Percentiles rank a stretch among this genome's conserved stretches.
Evolutionary conservation across 192 early-diverging fungal species (phyloP).

Genomic region (Piromyces finnis): DNA sequence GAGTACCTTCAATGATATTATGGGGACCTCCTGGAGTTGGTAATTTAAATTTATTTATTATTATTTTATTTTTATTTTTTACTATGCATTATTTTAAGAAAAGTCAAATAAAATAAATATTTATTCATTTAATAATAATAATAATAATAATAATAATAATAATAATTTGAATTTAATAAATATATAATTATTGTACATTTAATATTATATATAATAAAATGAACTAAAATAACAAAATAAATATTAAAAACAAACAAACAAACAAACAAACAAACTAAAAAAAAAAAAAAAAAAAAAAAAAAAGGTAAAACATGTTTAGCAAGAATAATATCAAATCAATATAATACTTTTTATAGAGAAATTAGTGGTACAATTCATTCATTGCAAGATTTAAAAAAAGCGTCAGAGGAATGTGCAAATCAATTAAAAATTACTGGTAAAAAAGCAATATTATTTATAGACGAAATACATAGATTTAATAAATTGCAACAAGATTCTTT

Average conservation of each 20-base stretch:
- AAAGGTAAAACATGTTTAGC: neutral
- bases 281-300: neutral
- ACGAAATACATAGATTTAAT: neutral
- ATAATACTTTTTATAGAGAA: neutral
- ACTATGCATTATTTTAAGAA: too few relatives aligned
- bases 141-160: too few relatives aligned
- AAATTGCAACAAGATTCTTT: neutral
- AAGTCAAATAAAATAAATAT: too few relatives aligned
- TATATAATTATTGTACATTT: neutral
- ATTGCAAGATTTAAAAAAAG: neutral
- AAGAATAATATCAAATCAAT: neutral
- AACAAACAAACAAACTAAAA: neutral
- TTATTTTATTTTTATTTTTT: too few relatives aligned
- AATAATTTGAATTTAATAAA: neutral
- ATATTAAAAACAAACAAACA: neutral
- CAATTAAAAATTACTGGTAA: neutral
- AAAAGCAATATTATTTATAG: neutral
- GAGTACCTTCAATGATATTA: constrained; percentile 59
- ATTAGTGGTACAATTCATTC: neutral
- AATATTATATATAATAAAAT: neutral
- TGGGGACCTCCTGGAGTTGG: constrained; percentile 47
- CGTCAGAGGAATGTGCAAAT: neutral
- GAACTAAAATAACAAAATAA: neutral
- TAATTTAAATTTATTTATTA: constrained; percentile 11
- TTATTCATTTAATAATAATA: too few relatives aligned